phyloP scores from a whole-genome alignment of 1,284 basidiomycete genomes.

The Microbotryomycetes sp. region DNA sequence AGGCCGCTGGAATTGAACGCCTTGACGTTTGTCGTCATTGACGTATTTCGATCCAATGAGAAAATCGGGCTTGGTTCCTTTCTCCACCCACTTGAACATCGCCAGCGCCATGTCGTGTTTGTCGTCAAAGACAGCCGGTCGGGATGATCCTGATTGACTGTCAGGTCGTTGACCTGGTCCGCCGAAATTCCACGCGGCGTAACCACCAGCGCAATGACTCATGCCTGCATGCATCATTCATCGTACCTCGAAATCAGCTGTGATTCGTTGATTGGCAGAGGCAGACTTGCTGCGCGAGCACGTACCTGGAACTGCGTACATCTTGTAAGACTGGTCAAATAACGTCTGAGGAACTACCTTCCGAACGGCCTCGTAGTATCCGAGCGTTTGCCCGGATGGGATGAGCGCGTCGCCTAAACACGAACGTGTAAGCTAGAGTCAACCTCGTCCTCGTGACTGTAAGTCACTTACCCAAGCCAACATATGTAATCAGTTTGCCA shows the following conservation, averaged over 20 bases:
- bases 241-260: too few species aligned
- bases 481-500: constrained; percentile 30
- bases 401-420: too few species aligned
- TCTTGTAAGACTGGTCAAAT: constrained; percentile 21
- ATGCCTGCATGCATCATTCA: too few species aligned
- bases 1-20: constrained; percentile 2
- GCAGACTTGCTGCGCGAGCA: too few species aligned
- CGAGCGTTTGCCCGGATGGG: too few species aligned
- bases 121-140: constrained; percentile 1
- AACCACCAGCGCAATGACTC: constrained; percentile 17
- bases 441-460: too few species aligned
- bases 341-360: too few species aligned
- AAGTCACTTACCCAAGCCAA: too few species aligned
- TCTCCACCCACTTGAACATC: constrained; percentile 17
- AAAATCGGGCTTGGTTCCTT: constrained; percentile 10
- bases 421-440: too few species aligned
- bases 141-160: not conserved
- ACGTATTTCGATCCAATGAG: constrained; percentile 14
- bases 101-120: constrained; percentile 20
- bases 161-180: constrained; percentile 1
- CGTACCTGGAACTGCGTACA: constrained; percentile 19
- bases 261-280: too few species aligned
- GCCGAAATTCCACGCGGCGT: constrained; percentile 13
- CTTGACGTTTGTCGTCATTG: constrained; percentile 2
- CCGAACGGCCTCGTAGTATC: constrained; percentile 23